Percentiles rank a stretch among this genome's conserved stretches.
These are phyloP conservation scores for Copromyces sp. DNA, from an alignment of 495 filamentous ascomycete genomes.

Conservation along the genomic window DNA sequence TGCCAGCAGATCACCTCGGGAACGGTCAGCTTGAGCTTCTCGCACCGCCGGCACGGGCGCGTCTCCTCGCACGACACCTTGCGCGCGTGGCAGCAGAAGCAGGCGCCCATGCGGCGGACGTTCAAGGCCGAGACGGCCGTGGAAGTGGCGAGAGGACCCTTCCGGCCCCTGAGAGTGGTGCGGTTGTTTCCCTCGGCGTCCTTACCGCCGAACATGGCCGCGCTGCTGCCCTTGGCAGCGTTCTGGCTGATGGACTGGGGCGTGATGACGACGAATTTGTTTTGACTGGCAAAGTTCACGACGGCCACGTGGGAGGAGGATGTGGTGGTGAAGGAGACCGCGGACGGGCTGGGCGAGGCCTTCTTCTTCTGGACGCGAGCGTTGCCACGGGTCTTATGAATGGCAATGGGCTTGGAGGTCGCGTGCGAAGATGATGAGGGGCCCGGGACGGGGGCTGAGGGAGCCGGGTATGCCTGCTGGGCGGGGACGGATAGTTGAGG, in stretches of 20 bases:
- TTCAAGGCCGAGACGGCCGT: constrained; percentile 38
- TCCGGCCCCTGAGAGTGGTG: constrained; percentile 35
- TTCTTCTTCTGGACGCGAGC: constrained; percentile 27
- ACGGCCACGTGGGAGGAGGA: not conserved
- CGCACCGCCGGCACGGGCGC: constrained; percentile 38
- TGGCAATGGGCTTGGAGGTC: not conserved
- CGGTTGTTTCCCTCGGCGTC: constrained; percentile 7
- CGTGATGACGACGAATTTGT: constrained; percentile 39
- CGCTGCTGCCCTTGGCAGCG: constrained; percentile 29
- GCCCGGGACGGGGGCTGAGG: not conserved
- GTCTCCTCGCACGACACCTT: constrained; percentile 38
- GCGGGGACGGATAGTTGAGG: not conserved
- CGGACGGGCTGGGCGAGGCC: constrained; percentile 4
- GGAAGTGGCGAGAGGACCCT: constrained; percentile 35
- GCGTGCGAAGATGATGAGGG: not conserved
- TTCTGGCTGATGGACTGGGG: constrained; percentile 33
- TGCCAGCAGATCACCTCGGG: constrained; percentile 38
- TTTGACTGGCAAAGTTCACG: not conserved
- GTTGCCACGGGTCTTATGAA: constrained; percentile 3
- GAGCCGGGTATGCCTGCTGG: not conserved
- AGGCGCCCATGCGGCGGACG: constrained; percentile 36
- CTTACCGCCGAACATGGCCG: not conserved
- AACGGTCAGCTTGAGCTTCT: constrained; percentile 31
- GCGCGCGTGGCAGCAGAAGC: constrained; percentile 40
- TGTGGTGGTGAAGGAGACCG: not conserved